A percentile compares a stretch with the other conserved stretches of the same genome.
Evolutionary conservation across 2,329 filamentous ascomycete genomes (phyloP).

Genomic region (Stemphylium lycopersici): DNA sequence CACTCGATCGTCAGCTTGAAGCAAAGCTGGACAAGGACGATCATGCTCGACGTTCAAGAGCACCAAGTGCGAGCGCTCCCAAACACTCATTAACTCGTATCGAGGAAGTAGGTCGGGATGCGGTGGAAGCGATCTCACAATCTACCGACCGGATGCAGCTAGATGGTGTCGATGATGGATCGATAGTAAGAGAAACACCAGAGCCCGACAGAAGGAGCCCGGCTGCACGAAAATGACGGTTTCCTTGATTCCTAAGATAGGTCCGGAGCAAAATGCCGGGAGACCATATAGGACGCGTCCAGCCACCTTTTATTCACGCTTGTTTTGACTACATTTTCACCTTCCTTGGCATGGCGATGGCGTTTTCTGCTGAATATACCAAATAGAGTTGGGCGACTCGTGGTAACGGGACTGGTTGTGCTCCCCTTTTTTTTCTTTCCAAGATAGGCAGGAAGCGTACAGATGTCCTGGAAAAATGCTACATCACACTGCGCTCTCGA

Average conservation of each 20-base stretch:
- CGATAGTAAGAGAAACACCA: constrained; percentile 12
- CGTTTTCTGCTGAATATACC: constrained; percentile 2
- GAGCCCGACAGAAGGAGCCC: constrained; percentile 6
- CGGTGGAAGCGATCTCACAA: constrained; percentile 13
- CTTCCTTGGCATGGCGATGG: constrained; percentile 8
- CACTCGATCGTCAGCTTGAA: neutral
- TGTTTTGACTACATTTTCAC: neutral
- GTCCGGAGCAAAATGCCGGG: neutral
- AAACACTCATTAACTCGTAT: neutral
- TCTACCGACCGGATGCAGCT: constrained; percentile 13
- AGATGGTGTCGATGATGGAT: neutral
- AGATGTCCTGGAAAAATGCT: neutral
- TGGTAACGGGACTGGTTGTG: neutral
- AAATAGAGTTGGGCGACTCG: neutral
- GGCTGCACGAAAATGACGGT: constrained; percentile 58
- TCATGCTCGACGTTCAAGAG: neutral
- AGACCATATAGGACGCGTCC: no score
- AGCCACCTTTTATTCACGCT: neutral
- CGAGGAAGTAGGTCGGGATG: neutral
- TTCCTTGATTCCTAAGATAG: neutral
- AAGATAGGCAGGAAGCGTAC: neutral
- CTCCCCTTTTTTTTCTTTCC: neutral
- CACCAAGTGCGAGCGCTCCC: neutral
- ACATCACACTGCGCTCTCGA: constrained; percentile 42
- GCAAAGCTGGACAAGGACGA: constrained; percentile 1